phyloP scores from a whole-genome alignment of 495 filamentous ascomycete genomes.

The Arthonia radiata region DNA sequence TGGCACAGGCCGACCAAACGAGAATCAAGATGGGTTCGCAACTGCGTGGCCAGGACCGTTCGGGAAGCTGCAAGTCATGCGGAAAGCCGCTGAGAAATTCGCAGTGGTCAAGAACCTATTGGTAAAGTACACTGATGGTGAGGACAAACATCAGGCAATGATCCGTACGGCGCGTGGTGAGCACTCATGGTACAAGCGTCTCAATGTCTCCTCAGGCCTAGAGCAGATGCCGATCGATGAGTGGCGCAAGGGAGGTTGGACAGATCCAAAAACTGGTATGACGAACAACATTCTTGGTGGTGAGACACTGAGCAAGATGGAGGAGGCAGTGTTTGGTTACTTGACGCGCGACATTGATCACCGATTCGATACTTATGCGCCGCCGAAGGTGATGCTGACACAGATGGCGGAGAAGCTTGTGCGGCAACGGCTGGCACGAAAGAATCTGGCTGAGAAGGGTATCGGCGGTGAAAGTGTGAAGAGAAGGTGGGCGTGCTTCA shows the following conservation, averaged over 20 bases:
- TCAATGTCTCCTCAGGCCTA: slow-evolving; percentile 14
- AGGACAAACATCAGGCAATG: slow-evolving; percentile 16
- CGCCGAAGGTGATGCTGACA: slow-evolving; percentile 12
- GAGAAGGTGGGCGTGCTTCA: no score
- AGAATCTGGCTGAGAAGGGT: slow-evolving; percentile 5
- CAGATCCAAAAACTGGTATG: slow-evolving; percentile 6
- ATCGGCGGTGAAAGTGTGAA: no score
- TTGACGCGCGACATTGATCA: slow-evolving; percentile 10
- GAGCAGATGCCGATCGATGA: slow-evolving; percentile 15
- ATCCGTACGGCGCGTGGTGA: slow-evolving; percentile 10
- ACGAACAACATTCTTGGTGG: slow-evolving; percentile 9
- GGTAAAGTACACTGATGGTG: slow-evolving; percentile 20
- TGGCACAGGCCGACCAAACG: slow-evolving; percentile 16
- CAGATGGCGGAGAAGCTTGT: slow-evolving; percentile 18
- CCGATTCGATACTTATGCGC: slow-evolving; percentile 13
- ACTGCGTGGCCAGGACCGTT: slow-evolving; percentile 15
- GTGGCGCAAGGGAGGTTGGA: slow-evolving; percentile 12
- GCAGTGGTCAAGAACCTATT: slow-evolving; percentile 18
- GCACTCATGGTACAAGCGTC: slow-evolving; percentile 17
- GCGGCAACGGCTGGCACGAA: slow-evolving; percentile 12
- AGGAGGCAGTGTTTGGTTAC: slow-evolving; percentile 11
- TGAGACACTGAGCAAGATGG: slow-evolving; percentile 12
- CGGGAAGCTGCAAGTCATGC: slow-evolving; percentile 8
- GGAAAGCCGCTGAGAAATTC: slow-evolving; percentile 16
- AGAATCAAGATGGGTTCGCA: slow-evolving; percentile 15